Conservation (phyloP, 2,329 filamentous ascomycete genomes). For the Elsinoe necatrix region DNA sequence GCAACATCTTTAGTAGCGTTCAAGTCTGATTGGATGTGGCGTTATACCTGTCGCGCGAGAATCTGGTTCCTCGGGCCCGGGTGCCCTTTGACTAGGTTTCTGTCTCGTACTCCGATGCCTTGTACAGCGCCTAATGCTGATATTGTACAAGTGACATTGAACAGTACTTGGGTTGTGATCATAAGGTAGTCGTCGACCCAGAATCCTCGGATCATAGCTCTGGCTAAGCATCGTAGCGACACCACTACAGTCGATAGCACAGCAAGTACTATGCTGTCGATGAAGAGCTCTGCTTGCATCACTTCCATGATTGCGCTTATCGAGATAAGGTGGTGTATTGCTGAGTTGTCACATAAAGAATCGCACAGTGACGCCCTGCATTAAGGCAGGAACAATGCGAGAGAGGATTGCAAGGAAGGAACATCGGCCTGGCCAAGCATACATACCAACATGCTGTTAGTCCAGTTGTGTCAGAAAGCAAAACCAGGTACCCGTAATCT, state of each 20-base stretch:
- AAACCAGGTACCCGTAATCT: not conserved
- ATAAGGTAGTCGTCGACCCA: slow-evolving; percentile 18
- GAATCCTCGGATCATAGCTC: slow-evolving; percentile 17
- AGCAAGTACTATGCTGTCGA: slow-evolving; percentile 5
- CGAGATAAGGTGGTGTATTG: not conserved
- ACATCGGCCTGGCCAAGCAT: not conserved
- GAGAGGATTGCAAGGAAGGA: not conserved
- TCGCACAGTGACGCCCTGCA: not conserved
- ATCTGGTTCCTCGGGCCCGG: slow-evolving; percentile 7
- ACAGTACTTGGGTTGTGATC: slow-evolving; percentile 16
- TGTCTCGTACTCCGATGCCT: slow-evolving; percentile 16
- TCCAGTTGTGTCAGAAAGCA: not conserved
- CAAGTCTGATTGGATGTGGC: not conserved
- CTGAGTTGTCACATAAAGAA: not conserved
- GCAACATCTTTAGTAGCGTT: not conserved
- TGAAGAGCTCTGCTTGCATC: slow-evolving; percentile 9
- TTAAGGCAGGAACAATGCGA: not conserved
- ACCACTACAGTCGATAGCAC: slow-evolving; percentile 17
- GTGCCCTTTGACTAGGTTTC: not conserved
- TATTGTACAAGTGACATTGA: slow-evolving; percentile 12
- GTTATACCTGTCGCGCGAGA: slow-evolving; percentile 14
- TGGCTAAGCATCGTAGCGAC: slow-evolving; percentile 12
- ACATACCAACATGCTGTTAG: not conserved
- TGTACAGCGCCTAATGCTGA: slow-evolving; percentile 13
- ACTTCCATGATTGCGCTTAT: not conserved